Evolutionary conservation across 345 rosid species (phyloP), one percentile per base, ranked within the genome.

Genomic region (Camelina neglecta): DNA sequence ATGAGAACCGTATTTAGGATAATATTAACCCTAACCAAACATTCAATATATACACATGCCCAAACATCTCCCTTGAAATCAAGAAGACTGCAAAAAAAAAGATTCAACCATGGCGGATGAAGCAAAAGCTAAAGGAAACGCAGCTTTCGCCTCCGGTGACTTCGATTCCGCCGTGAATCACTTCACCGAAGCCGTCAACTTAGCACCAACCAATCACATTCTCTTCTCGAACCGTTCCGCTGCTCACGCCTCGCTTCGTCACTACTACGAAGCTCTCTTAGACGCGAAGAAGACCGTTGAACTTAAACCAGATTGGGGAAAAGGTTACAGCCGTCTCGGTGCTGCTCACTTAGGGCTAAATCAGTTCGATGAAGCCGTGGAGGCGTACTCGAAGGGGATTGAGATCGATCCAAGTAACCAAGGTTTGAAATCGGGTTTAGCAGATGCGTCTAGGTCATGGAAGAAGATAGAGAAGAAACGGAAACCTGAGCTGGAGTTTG

Each of bases 171-270:
- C 99, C 75, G 73, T 87, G 42, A 81, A 75, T 57, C 96, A 93
- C 86, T 96, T 96, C 88, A 79, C 91, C 5, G 91, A 89, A 0
- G 99, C 99, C 7, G 91, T 96, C 79, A 74, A 85, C 29, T 78
- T 96, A 15, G 44, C 94, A 12, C 89, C 97, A 1, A 59, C 87
- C 65, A 96, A 93, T 76, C 98, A 96, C 81, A 98, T 93, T 13
- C 94, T 96, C 76, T 96, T 81, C 81, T 96, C 99, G 18, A 96
- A 96, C 79, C 88, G 99, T 74, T 93, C 97, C 55, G 99, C 99
- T 11, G 90, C 98, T 51, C 72, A 87, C 76, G 97, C 99, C 3
- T 96, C 99, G 36, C 90, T 93, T 38, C 67, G 82, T 36, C 75
- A 81, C 53, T 96, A 84, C 82, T 56, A 86, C 11, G 92, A 86